Conservation (phyloP, 495 filamentous ascomycete species). For the Usnea hakonensis region DNA sequence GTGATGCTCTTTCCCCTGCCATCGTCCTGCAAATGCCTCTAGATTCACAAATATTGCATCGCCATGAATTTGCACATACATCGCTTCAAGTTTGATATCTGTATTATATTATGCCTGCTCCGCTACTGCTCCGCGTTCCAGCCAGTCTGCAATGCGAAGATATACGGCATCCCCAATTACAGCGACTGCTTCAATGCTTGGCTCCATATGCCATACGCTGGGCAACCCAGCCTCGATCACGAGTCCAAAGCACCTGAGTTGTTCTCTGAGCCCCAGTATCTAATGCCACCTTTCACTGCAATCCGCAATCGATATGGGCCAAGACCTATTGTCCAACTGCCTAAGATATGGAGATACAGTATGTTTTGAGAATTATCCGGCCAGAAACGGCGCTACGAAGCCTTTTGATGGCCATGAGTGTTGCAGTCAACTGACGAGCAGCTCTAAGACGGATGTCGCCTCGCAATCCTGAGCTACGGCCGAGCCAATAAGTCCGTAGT, state of each 20-base stretch:
- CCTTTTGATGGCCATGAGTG: neutral
- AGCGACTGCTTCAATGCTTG: neutral
- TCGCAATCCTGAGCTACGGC: constrained; percentile 3
- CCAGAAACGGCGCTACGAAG: neutral
- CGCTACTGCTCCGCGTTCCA: neutral
- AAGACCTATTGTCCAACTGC: constrained; percentile 1
- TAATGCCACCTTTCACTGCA: neutral
- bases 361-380: neutral
- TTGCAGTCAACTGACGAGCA: neutral
- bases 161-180: constrained; percentile 5
- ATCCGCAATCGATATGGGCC: neutral
- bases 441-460: neutral
- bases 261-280: constrained; percentile 6
- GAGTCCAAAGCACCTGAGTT: neutral
- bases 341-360: constrained; percentile 11
- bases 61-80: neutral
- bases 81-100: neutral
- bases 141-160: neutral
- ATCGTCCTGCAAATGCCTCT: no score
- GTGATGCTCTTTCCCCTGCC: no score
- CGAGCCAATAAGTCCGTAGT: no score
- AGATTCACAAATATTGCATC: no score
- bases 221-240: neutral
- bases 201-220: neutral
- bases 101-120: neutral